Conservation (phyloP, 106 monocot genomes). For the Dioscorea dumetorum region DNA sequence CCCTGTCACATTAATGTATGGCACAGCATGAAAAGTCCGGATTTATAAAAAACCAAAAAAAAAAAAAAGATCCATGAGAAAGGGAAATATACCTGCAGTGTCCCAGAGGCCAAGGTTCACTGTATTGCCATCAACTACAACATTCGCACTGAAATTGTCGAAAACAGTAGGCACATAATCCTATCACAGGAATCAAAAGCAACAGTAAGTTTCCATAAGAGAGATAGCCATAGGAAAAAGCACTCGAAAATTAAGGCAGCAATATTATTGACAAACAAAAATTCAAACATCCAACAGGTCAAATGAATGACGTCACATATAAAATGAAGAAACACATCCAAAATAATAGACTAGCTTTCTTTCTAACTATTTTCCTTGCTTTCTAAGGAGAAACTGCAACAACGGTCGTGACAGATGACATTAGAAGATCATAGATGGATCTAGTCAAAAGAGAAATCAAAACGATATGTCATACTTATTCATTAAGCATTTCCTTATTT, state of each 20-base stretch:
- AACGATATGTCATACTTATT: too few species aligned
- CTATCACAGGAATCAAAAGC: slow-evolving; percentile 16
- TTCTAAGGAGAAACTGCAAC: too few species aligned
- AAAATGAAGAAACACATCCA: too few species aligned
- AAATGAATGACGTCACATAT: too few species aligned
- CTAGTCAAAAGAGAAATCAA: too few species aligned
- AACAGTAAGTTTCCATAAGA: not conserved
- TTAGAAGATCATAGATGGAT: too few species aligned
- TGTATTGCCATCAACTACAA: slow-evolving; percentile 67
- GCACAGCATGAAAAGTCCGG: not conserved
- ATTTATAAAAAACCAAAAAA: not conserved
- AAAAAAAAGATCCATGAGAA: not conserved
- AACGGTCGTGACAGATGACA: too few species aligned
- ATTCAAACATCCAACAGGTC: too few species aligned
- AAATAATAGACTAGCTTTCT: too few species aligned
- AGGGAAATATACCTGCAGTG: slow-evolving; percentile 46
- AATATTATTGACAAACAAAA: too few species aligned
- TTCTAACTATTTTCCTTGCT: too few species aligned
- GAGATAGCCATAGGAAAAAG: not conserved
- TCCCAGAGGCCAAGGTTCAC: slow-evolving; percentile 75
- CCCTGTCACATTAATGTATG: slow-evolving; percentile 25
- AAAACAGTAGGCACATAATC: slow-evolving; percentile 80
- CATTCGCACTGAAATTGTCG: slow-evolving; percentile 81
- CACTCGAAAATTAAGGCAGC: not conserved
- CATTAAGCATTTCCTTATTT: too few species aligned